Evolutionary conservation across 1,139 yeast species (phyloP).

Genomic region (Hemisphaericaspora xylanilytica): DNA sequence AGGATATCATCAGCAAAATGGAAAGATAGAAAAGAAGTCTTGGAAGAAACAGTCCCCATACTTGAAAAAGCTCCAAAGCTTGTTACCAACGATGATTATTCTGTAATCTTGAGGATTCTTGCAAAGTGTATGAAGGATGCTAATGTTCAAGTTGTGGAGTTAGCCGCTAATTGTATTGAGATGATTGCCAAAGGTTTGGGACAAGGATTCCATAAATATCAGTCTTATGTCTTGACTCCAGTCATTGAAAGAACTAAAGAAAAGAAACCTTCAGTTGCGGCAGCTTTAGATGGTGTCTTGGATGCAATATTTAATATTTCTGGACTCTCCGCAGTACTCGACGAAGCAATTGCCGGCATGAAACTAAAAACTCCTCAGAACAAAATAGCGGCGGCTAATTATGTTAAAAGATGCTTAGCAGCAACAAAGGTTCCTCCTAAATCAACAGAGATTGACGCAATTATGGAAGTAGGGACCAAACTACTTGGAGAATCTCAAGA

Average conservation of each 20-base stretch:
- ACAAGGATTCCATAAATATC: slow-evolving; percentile 50
- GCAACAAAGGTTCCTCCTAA: slow-evolving; percentile 51
- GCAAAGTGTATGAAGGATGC: slow-evolving; percentile 86
- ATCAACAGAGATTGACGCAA: slow-evolving; percentile 51
- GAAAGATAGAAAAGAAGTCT: slow-evolving; percentile 88
- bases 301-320: slow-evolving; percentile 59
- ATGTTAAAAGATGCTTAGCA: slow-evolving; percentile 62
- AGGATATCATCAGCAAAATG: slow-evolving; percentile 67
- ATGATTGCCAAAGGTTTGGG: slow-evolving; percentile 68
- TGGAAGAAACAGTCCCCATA: slow-evolving; percentile 62
- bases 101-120: slow-evolving; percentile 55
- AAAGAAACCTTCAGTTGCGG: slow-evolving; percentile 75
- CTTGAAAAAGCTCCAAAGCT: slow-evolving; percentile 51
- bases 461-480: slow-evolving; percentile 56
- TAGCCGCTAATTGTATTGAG: slow-evolving; percentile 71
- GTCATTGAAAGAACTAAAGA: slow-evolving; percentile 84
- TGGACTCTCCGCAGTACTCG: slow-evolving; percentile 55
- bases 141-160: slow-evolving; percentile 80
- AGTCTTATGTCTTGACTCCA: slow-evolving; percentile 53
- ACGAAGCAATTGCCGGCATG: slow-evolving; percentile 58
- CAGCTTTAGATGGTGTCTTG: slow-evolving; percentile 62
- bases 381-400: slow-evolving; percentile 66
- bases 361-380: slow-evolving; percentile 83
- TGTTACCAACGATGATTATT: slow-evolving; percentile 50
- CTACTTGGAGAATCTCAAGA: slow-evolving; percentile 80